Evolutionary conservation across 345 rosid species (phyloP).

Genomic region (Sisymbrium irio): DNA sequence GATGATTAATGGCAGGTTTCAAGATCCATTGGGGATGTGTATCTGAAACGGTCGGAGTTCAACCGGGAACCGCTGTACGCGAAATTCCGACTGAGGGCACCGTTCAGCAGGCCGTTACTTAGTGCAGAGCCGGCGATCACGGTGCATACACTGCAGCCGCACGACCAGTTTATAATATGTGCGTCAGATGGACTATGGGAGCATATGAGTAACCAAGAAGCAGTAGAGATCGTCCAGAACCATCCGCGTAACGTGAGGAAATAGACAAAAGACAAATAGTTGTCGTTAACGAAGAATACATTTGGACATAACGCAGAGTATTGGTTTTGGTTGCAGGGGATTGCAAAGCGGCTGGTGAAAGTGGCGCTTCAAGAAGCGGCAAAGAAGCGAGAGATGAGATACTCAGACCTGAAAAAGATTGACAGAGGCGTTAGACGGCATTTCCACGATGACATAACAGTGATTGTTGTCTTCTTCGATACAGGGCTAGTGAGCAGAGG

Average conservation of each 20-base stretch:
- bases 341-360: conserved; percentile 78
- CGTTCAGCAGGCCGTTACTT: conserved; percentile 62
- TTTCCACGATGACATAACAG: conserved; percentile 96
- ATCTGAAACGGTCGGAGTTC: conserved; percentile 78
- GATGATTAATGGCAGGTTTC: conserved; percentile 45
- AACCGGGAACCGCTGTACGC: conserved; percentile 72
- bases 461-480: conserved; percentile 75
- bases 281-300: not conserved
- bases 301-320: not conserved
- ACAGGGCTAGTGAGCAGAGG: conserved; percentile 58
- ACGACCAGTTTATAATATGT: conserved; percentile 67
- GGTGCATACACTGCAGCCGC: conserved; percentile 59
- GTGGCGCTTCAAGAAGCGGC: conserved; percentile 86
- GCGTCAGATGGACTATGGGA: conserved; percentile 94
- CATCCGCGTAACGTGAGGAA: conserved; percentile 52
- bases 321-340: conserved; percentile 53
- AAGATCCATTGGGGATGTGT: conserved; percentile 83
- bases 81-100: conserved; percentile 66
- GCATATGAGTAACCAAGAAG: conserved; percentile 78
- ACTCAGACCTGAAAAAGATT: conserved; percentile 91
- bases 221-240: conserved; percentile 68
- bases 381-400: conserved; percentile 92
- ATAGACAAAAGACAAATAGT: no score
- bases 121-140: conserved; percentile 74
- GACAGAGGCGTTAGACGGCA: conserved; percentile 88